phyloP scores from a whole-genome alignment of 1,284 basidiomycete genomes.

The Phellopilus nigrolimitatus region DNA sequence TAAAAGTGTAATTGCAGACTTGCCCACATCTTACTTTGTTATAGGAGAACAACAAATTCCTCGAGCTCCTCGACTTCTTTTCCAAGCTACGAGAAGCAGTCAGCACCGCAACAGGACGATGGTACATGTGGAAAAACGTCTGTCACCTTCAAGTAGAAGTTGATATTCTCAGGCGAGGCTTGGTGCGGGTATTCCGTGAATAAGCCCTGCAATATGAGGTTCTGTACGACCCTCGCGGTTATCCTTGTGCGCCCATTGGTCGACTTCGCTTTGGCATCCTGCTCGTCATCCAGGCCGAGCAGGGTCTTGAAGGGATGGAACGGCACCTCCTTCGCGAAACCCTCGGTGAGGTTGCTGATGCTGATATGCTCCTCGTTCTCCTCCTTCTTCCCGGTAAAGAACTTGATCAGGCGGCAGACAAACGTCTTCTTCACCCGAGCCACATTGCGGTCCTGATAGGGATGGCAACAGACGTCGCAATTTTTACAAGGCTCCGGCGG shows the following conservation, averaged over 20 bases:
- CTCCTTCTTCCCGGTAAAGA: neutral
- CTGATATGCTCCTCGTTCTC: neutral
- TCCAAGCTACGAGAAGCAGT: no score
- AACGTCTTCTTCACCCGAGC: neutral
- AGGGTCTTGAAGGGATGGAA: neutral
- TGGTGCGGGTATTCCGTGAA: neutral
- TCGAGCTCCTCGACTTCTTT: no score
- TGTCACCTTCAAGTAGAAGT: constrained; percentile 10
- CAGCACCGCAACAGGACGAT: no score
- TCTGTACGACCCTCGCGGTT: neutral
- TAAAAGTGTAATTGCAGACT: no score
- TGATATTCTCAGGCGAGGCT: neutral
- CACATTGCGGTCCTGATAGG: neutral
- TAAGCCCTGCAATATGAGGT: neutral
- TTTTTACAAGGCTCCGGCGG: neutral
- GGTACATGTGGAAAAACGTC: no score
- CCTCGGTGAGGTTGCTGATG: neutral
- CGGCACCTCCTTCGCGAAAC: neutral
- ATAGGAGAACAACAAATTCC: no score
- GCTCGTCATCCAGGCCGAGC: neutral
- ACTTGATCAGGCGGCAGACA: neutral
- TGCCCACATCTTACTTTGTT: no score
- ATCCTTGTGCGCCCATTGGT: neutral
- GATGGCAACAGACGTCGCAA: constrained; percentile 1
- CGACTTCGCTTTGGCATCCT: neutral